Conservation (phyloP, 1,139 yeast genomes). For the Candida labiduridarum region DNA sequence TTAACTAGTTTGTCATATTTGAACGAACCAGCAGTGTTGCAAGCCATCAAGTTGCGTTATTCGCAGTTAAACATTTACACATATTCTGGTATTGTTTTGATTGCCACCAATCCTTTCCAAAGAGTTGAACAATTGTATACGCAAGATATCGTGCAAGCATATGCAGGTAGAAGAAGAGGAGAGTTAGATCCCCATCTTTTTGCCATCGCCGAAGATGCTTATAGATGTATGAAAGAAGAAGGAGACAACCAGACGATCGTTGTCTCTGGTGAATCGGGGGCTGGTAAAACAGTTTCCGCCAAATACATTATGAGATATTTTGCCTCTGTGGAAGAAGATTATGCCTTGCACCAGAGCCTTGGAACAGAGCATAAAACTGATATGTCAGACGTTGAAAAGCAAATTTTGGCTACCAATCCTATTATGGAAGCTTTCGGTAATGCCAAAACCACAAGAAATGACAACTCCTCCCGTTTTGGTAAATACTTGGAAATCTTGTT, state of each 20-base stretch:
- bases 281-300: constrained; percentile 97
- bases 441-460: constrained; percentile 96
- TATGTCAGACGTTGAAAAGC: constrained; percentile 91
- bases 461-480: constrained; percentile 96
- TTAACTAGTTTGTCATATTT: constrained; percentile 87
- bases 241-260: constrained; percentile 90
- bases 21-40: constrained; percentile 95
- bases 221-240: constrained; percentile 88
- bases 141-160: constrained; percentile 89
- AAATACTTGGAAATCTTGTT: constrained; percentile 91
- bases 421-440: constrained; percentile 99
- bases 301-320: constrained; percentile 97
- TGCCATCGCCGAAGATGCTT: constrained; percentile 99
- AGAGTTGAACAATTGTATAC: constrained; percentile 88
- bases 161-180: constrained; percentile 89
- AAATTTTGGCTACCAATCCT: constrained; percentile 95
- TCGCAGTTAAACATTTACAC: constrained; percentile 90
- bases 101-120: constrained; percentile 96
- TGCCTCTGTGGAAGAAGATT: constrained; percentile 83
- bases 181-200: constrained; percentile 96
- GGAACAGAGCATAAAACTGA: constrained; percentile 52
- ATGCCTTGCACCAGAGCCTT: constrained; percentile 25
- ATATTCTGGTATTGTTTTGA: constrained; percentile 93
- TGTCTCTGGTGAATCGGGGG: constrained; percentile 98
- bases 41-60: constrained; percentile 89